phyloP scores from a whole-genome alignment of 192 early-diverging fungal genomes.

The Rhizophagus sp. region DNA sequence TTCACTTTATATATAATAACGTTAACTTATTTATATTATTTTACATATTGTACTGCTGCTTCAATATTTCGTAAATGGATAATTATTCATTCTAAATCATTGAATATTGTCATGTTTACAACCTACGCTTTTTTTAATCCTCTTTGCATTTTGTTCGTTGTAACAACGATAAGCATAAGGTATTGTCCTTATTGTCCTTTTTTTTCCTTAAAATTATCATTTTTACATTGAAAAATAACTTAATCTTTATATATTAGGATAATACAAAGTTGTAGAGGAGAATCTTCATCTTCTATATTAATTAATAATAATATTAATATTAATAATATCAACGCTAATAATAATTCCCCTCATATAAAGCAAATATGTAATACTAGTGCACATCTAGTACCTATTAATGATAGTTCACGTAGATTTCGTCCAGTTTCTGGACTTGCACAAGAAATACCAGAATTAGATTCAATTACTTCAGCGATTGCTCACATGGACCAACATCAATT shows the following conservation, averaged over 20 bases:
- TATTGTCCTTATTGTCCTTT: not conserved
- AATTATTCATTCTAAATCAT: not conserved
- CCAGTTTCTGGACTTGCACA: not conserved
- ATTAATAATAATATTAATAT: not conserved
- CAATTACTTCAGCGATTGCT: not conserved
- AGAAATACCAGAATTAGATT: not conserved
- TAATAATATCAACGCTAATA: no score
- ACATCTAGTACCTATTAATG: not conserved
- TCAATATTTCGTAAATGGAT: not conserved
- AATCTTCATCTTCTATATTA: not conserved
- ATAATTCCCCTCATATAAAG: no score
- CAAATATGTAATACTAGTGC: no score
- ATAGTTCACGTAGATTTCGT: not conserved
- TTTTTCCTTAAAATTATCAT: not conserved
- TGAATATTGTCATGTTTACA: not conserved
- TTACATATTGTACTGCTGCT: not conserved
- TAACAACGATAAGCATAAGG: not conserved
- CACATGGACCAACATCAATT: not conserved
- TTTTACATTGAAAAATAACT: not conserved
- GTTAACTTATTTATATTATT: not conserved
- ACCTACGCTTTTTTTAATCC: not conserved
- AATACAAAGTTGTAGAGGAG: not conserved
- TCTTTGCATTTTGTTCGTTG: not conserved
- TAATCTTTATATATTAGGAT: not conserved
- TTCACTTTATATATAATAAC: slow-evolving; percentile 5